Evolutionary conservation across 164 flowering plant species (phyloP), one percentile per base, ranked within the genome.

Genomic region (Annona squamosa): DNA sequence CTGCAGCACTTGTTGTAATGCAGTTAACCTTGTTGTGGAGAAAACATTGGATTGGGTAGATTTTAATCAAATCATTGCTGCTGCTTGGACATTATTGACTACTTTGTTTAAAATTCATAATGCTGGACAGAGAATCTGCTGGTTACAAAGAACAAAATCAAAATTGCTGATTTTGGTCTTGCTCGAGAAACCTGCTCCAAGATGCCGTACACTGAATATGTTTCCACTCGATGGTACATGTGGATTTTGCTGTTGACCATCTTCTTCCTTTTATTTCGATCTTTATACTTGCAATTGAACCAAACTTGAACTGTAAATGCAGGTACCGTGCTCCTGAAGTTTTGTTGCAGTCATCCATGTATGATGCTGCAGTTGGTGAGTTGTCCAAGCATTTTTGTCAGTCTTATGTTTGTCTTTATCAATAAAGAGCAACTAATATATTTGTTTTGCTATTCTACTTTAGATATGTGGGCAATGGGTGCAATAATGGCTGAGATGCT

Each of bases 381-480:
- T 82, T 52, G 59, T 52, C 13, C 59, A 52, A 52, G 6, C 16
- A 48, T 6, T 13, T 47, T 42, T 2, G 18, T 3, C 2, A 63
- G 57, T 37, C 9, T 64, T 13, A 17, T 5, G 41, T 12, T 7
- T 57, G 18, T 69, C 59, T 9, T 52, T 52, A 9, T 52, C 59
- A 52, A 52, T 52, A 10, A 52, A 52, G 13, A 52, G 59, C 13
- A 52, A 9, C 1, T 52, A 52, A 52, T 75, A 52, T 12, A 48
- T 65, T 45, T 59, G 16, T 52, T 4, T 9, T 73, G 48, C 45
- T 4, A 65, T 70, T 48, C n/a, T 1, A 17, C 37, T 73, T 18
- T 82, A 94, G 99, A 94, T 81, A 91, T 92, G 96, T 94, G 99
- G 99, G 99, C 98, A 9, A 95, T 95, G 99, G 99, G 99, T 73